phyloP scores from a whole-genome alignment of 129 eudicot genomes.

The Flaveria sonorensis region DNA sequence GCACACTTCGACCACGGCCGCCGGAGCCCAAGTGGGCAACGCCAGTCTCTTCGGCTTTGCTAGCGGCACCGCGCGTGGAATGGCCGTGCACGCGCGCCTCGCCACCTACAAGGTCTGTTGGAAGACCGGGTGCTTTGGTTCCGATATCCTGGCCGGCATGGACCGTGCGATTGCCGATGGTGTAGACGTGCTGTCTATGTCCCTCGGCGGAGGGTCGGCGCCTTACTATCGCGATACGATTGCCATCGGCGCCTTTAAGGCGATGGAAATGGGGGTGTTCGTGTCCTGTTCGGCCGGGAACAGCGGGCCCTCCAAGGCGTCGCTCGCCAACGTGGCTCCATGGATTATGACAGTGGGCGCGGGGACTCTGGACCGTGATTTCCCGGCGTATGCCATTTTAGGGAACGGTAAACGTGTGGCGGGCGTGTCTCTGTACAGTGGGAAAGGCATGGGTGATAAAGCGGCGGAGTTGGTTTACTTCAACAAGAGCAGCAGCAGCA shows the following conservation, averaged over 20 bases:
- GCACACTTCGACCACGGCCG: conserved; percentile 83
- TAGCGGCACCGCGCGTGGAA: conserved; percentile 81
- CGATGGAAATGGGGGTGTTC: conserved; percentile 77
- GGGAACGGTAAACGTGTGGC: conserved; percentile 49
- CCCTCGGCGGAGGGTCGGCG: conserved; percentile 76
- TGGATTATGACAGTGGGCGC: conserved; percentile 98
- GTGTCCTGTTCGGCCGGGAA: conserved; percentile 95
- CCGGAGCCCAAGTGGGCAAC: conserved; percentile 53
- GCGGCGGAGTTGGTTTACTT: conserved; percentile 54
- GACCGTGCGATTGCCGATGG: conserved; percentile 75
- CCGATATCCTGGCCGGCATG: conserved; percentile 86
- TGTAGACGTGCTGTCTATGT: conserved; percentile 72
- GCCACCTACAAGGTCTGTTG: conserved; percentile 79
- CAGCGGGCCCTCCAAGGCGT: conserved; percentile 59
- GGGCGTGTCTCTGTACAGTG: conserved; percentile 80
- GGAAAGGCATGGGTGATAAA: conserved; percentile 67
- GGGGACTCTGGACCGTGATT: conserved; percentile 82
- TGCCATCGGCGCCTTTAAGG: conserved; percentile 78
- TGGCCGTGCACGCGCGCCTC: conserved; percentile 74
- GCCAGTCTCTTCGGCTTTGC: conserved; percentile 85
- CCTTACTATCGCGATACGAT: conserved; percentile 66
- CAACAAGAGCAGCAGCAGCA: conserved; percentile 17
- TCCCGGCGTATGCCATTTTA: conserved; percentile 61
- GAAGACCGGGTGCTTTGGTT: conserved; percentile 72
- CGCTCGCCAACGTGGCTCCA: conserved; percentile 78